phyloP scores from a whole-genome alignment of 2,329 filamentous ascomycete genomes.

The Penicillium sp. region DNA sequence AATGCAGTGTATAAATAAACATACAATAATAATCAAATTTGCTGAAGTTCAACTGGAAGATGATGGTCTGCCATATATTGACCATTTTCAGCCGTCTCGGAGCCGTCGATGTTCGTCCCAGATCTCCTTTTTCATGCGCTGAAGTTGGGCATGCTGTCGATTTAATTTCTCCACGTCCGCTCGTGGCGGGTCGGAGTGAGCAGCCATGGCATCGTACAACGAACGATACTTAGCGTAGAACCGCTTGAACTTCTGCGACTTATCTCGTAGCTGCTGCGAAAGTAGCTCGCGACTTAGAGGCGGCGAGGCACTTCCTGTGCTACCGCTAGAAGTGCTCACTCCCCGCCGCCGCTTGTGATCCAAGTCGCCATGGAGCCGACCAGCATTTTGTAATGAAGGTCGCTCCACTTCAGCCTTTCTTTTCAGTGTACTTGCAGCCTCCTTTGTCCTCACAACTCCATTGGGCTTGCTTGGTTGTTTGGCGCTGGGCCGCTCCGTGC shows the following conservation, averaged over 20 bases:
- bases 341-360: slow-evolving; percentile 48
- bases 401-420: slow-evolving; percentile 46
- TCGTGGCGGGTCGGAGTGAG: slow-evolving; percentile 48
- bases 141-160: slow-evolving; percentile 58
- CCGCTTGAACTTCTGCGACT: slow-evolving; percentile 57
- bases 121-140: slow-evolving; percentile 64
- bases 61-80: slow-evolving; percentile 18
- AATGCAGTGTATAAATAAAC: slow-evolving; percentile 12
- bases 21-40: slow-evolving; percentile 12
- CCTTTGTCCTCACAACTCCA: slow-evolving; percentile 33
- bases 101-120: slow-evolving; percentile 50
- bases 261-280: slow-evolving; percentile 45
- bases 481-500: slow-evolving; percentile 23
- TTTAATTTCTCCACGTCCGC: slow-evolving; percentile 59
- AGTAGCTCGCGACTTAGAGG: slow-evolving; percentile 42
- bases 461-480: slow-evolving; percentile 34
- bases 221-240: slow-evolving; percentile 63
- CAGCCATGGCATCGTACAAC: slow-evolving; percentile 55
- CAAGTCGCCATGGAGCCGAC: slow-evolving; percentile 42
- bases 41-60: slow-evolving; percentile 12
- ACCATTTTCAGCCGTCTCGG: slow-evolving; percentile 27
- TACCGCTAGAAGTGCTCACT: slow-evolving; percentile 46
- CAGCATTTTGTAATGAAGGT: slow-evolving; percentile 27
- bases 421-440: slow-evolving; percentile 42
- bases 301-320: slow-evolving; percentile 48